Conservation (phyloP, 768 basidiomycete genomes). For the Psilocybe azurescens region DNA sequence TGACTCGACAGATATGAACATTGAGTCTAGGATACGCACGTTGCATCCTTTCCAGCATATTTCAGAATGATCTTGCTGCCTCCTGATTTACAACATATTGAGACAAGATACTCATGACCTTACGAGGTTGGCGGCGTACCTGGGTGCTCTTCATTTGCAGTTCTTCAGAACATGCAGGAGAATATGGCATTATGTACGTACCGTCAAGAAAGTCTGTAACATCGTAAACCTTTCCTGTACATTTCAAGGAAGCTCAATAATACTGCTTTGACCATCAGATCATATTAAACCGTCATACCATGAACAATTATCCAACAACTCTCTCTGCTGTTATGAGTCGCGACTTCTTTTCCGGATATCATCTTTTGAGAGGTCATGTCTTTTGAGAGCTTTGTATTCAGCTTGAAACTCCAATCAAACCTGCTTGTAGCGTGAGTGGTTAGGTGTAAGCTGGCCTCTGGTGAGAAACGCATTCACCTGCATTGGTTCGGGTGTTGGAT, state of each 20-base stretch:
- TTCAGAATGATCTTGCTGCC: constrained; percentile 86
- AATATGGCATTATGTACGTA: constrained; percentile 30
- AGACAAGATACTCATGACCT: neutral
- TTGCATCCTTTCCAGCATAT: constrained; percentile 91
- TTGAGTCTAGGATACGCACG: constrained; percentile 49
- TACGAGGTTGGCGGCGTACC: constrained; percentile 8
- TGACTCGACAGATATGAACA: constrained; percentile 3
- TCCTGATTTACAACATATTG: constrained; percentile 41
- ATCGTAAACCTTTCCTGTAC: constrained; percentile 73
- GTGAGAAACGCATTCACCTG: neutral
- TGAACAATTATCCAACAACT: constrained; percentile 77
- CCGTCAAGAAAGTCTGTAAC: constrained; percentile 83
- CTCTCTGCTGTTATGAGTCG: constrained; percentile 35
- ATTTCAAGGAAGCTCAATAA: neutral
- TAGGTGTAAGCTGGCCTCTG: neutral
- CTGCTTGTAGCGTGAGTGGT: no score
- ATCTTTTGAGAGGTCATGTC: constrained; percentile 27
- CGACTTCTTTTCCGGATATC: constrained; percentile 37
- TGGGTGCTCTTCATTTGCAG: constrained; percentile 58
- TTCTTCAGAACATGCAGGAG: neutral
- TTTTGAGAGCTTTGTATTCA: no score
- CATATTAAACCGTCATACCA: constrained; percentile 45
- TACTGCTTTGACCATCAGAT: neutral
- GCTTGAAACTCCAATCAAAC: no score
- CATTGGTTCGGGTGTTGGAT: neutral